Conservation (phyloP, 768 basidiomycete genomes). For the Termitomyces sp. region DNA sequence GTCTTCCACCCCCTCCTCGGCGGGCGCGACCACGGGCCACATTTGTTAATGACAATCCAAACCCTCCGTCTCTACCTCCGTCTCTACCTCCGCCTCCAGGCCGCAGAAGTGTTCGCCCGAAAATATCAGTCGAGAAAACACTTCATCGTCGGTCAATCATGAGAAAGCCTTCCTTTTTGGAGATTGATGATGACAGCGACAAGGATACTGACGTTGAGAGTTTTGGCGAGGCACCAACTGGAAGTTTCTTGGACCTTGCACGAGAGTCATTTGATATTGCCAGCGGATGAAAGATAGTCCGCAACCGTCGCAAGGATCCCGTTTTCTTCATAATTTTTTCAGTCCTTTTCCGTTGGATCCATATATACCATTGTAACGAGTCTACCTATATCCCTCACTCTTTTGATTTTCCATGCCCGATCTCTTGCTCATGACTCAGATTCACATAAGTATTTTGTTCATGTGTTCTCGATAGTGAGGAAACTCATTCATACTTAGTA, state of each 20-base stretch:
- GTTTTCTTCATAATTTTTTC: conserved; percentile 6
- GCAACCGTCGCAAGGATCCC: background rate
- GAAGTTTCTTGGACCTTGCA: conserved; percentile 48
- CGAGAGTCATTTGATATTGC: conserved; percentile 47
- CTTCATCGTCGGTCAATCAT: conserved; percentile 48
- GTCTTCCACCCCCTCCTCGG: conserved; percentile 55
- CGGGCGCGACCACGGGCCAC: conserved; percentile 24
- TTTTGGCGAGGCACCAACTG: conserved; percentile 18
- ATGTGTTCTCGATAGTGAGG: background rate
- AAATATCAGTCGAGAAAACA: conserved; percentile 30
- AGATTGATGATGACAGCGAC: conserved; percentile 46
- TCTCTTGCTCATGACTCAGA: background rate
- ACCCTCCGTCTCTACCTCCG: conserved; percentile 23
- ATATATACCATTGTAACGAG: conserved; percentile 12
- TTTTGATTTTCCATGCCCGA: background rate
- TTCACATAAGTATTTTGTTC: background rate
- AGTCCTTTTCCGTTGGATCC: conserved; percentile 11
- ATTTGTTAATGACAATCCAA: conserved; percentile 11
- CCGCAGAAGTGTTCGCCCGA: conserved; percentile 23
- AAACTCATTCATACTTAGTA: background rate
- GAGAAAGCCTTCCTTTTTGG: conserved; percentile 68
- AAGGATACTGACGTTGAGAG: conserved; percentile 22
- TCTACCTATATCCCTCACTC: background rate
- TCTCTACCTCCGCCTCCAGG: conserved; percentile 30
- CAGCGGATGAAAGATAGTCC: conserved; percentile 10